phyloP scores from a whole-genome alignment of 2,329 filamentous ascomycete species.

The Fusarium stilboides region DNA sequence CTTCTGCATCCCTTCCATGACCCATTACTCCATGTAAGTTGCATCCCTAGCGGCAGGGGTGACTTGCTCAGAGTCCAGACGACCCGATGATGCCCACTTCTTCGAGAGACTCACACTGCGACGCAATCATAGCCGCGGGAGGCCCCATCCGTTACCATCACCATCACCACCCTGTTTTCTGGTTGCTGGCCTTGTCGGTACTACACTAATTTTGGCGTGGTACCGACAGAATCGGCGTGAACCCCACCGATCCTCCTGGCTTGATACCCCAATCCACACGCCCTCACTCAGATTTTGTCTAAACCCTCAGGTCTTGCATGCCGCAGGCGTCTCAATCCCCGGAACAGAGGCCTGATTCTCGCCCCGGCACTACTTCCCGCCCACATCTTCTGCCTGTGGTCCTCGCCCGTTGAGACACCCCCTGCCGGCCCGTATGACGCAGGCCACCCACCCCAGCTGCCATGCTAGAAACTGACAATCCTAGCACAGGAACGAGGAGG shows the following conservation, averaged over 20 bases:
- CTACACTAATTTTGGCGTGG: conserved; percentile 44
- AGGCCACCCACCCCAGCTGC: conserved; percentile 49
- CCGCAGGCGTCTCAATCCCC: conserved; percentile 35
- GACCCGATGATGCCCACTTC: conserved; percentile 43
- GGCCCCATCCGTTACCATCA: conserved; percentile 36
- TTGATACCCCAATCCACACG: conserved; percentile 25
- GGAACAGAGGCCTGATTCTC: conserved; percentile 42
- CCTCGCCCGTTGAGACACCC: conserved; percentile 56
- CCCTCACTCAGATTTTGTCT: conserved; percentile 30
- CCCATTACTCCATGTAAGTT: conserved; percentile 40
- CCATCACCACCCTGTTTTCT: conserved; percentile 42
- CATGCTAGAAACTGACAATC: conserved; percentile 48
- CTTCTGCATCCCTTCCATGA: conserved; percentile 54
- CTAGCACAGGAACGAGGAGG: conserved; percentile 42
- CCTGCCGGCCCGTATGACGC: conserved; percentile 55
- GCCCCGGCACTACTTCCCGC: conserved; percentile 49
- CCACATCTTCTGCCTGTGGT: conserved; percentile 46
- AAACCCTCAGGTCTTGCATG: conserved; percentile 30
- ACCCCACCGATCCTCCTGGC: conserved; percentile 28
- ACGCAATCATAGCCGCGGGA: conserved; percentile 38
- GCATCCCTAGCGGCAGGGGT: conserved; percentile 50
- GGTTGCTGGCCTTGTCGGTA: conserved; percentile 45
- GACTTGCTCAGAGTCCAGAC: conserved; percentile 42
- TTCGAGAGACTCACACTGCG: conserved; percentile 38
- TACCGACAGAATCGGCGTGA: conserved; percentile 24